phyloP scores from a whole-genome alignment of 129 eudicot genomes.

The Deinandra increscens region DNA sequence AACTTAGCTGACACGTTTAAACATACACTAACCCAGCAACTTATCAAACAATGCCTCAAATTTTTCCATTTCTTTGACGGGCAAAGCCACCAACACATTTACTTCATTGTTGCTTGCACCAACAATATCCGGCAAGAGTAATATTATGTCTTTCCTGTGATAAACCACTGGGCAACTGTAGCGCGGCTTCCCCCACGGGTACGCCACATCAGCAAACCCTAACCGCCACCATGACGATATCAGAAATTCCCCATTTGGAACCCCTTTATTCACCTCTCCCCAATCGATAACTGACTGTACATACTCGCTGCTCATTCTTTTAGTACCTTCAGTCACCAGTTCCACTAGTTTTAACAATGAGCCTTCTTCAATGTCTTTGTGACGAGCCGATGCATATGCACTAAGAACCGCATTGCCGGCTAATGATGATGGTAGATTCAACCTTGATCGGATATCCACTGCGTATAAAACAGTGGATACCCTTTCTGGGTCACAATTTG shows the following conservation, averaged over 20 bases:
- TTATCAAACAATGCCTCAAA: constrained; percentile 47
- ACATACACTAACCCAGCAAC: constrained; percentile 25
- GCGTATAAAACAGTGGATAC: constrained; percentile 56
- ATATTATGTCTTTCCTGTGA: constrained; percentile 69
- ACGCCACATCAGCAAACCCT: constrained; percentile 66
- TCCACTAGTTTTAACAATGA: constrained; percentile 57
- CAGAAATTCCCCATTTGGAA: constrained; percentile 76
- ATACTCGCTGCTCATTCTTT: constrained; percentile 59
- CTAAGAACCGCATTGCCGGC: constrained; percentile 80
- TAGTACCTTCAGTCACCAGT: constrained; percentile 51
- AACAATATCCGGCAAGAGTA: constrained; percentile 64
- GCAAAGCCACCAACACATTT: constrained; percentile 79
- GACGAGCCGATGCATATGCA: constrained; percentile 60
- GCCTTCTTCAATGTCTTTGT: constrained; percentile 49
- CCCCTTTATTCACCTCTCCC: constrained; percentile 73
- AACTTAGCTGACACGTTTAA: constrained; percentile 5
- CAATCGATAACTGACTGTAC: constrained; percentile 66
- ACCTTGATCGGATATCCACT: constrained; percentile 53
- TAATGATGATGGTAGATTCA: constrained; percentile 52
- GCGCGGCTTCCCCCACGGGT: constrained; percentile 86
- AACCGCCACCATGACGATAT: constrained; percentile 93
- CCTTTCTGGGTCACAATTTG: constrained; percentile 27
- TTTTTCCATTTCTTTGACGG: constrained; percentile 64
- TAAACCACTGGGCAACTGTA: constrained; percentile 80
- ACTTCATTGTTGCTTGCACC: constrained; percentile 47